Base-by-base conservation (phyloP, 1,139 yeast genomes). In the Debaryomyces sp. region DNA sequence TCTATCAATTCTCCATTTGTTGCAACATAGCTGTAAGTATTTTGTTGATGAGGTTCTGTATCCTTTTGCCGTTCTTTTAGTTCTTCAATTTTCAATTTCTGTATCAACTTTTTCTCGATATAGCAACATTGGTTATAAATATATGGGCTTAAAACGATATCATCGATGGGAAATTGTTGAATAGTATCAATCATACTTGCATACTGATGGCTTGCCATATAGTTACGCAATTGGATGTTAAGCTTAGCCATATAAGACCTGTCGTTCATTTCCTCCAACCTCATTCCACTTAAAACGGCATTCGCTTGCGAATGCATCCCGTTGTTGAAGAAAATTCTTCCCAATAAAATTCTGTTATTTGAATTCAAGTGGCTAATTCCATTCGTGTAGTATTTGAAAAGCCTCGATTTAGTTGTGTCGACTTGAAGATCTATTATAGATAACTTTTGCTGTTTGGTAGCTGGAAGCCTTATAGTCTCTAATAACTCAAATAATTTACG, bases 61-160 rank as follows among this genome's bases (percentile, higher is more conserved):
- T 22, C 18, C 10, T 18, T 13, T 13, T 13, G 21, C 9, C 15
- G 17, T 6, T 21, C 27, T 37, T 42, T 41, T 9, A 30, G 24
- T 23, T 37, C 27, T 18, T 38, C 43, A 6, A 43, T 15, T 13
- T 34, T 15, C 32, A 23, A 43, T 29, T 32, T 45, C 35, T 18
- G 42, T 43, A 32, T 46, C 21, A 32, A 33, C 23, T 43, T 43
- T 43, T 58, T 61, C 49, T 71, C 76, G 13, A 75, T 57, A 43
- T 50, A 62, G 37, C 62, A 59, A 45, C 72, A 64, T 42, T 74
- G 76, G 41, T 64, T 59, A 47, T 63, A 57, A 17, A 74, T 53
- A 52, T 69, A 75, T 2, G 76, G 78, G 39, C 70, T 68, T n/a
- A 74, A 56, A 2, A 60, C 57, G 15, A 66, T 60, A 2, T 61